These are phyloP conservation scores for Atkinsonella hypoxylon DNA, from an alignment of 2,329 filamentous ascomycete species.

Conservation along the genomic window DNA sequence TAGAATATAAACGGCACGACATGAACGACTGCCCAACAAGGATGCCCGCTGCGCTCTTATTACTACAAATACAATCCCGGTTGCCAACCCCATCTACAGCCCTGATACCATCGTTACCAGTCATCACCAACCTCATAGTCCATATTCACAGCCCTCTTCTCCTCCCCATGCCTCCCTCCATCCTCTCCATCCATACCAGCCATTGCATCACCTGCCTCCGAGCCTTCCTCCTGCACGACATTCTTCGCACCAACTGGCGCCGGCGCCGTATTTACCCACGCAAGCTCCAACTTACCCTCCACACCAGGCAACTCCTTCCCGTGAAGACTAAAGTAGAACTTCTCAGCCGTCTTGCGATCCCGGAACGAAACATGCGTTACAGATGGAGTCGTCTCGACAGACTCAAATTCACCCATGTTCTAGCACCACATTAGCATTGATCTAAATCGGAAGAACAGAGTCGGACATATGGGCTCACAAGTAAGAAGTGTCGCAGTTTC, in stretches of 20 bases:
- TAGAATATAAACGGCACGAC: no score
- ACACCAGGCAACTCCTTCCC: conserved; percentile 49
- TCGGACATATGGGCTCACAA: conserved; percentile 35
- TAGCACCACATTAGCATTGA: conserved; percentile 15
- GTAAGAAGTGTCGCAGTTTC: conserved; percentile 55
- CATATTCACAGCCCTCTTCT: conserved; percentile 27
- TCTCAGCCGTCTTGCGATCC: conserved; percentile 60
- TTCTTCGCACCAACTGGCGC: conserved; percentile 12
- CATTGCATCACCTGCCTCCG: conserved; percentile 14
- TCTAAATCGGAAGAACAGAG: no score
- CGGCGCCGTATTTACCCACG: conserved; percentile 40
- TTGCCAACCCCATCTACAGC: no score
- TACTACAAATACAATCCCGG: no score
- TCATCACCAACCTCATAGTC: conserved; percentile 40
- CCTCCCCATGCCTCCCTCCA: conserved; percentile 11
- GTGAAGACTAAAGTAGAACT: conserved; percentile 48
- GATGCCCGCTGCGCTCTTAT: no score
- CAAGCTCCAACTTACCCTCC: conserved; percentile 48
- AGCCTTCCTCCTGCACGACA: neutral
- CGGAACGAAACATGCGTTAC: conserved; percentile 49
- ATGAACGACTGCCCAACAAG: no score
- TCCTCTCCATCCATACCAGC: conserved; percentile 12
- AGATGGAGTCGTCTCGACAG: conserved; percentile 36
- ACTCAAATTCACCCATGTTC: conserved; percentile 51
- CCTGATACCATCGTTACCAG: no score